Base-by-base conservation (phyloP, 176 grass and related monocot species). In the Sorghum bicolor region DNA sequence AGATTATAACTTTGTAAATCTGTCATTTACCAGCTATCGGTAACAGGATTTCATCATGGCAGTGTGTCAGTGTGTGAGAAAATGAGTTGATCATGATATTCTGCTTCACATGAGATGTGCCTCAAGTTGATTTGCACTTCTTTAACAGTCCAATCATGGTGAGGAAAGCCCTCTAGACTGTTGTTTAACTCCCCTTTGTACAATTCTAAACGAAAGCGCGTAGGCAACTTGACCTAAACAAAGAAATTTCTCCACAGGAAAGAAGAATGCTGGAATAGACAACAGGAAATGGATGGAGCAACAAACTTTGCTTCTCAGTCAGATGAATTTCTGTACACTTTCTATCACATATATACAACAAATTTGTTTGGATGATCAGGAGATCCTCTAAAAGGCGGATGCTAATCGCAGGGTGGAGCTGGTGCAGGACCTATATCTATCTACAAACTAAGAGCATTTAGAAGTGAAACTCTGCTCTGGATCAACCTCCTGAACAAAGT, bases 341-440 rank as follows among this genome's bases (percentile, higher is more conserved):
- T 8, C 38, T 44, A 22, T 41, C 37, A 41, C 2, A 43, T 43
- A 71, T 8, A 45, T 45, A 48, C 22, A 26, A 7, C 37, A 20
- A 72, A 88, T 30, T 76, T 61, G 37, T 76, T 63, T 74, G 19
- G 17, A 38, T 30, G 55, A 69, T 40, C 52, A 63, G 31, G 32
- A 5, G 30, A 12, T 31, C 24, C 34, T 60, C 36, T 73, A 62
- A 86, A 77, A 63, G n/a, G 22, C 5, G 31, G 79, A 63, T 8
- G 25, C 72, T 20, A 70, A 70, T 82, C 52, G 13, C 10, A 70
- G 13, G 74, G 38, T 6, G 39, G 65, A 61, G 20, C 62, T 70
- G 15, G 10, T 82, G 0, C 19, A 29, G 16, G 10, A 82, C 19
- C 19, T 53, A 22, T 82, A 70, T 74, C 83, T 22, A 19, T 72